These are phyloP conservation scores for Yamadazyma dushanensis DNA, from an alignment of 1,139 yeast species.

Conservation along the genomic window DNA sequence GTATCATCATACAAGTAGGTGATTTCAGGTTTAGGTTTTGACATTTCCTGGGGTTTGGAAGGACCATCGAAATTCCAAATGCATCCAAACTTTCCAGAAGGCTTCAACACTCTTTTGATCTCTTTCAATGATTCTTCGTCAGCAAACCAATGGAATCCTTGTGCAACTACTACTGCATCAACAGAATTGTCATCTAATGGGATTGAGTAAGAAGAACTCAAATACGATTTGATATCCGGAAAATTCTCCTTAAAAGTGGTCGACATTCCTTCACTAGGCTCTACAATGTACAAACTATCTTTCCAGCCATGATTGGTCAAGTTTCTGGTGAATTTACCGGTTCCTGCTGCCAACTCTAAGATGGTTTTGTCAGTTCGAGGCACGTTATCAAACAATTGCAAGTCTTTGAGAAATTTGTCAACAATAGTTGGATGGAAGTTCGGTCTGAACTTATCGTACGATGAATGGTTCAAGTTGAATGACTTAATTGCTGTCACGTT, in stretches of 20 bases:
- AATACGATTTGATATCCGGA: constrained; percentile 41
- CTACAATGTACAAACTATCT: constrained; percentile 46
- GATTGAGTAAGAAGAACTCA: constrained; percentile 50
- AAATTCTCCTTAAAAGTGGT: constrained; percentile 46
- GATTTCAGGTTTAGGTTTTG: constrained; percentile 9
- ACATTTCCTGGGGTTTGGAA: constrained; percentile 15
- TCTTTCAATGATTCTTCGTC: constrained; percentile 51
- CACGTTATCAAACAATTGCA: constrained; percentile 26
- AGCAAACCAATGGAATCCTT: constrained; percentile 71
- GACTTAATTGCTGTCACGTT: constrained; percentile 42
- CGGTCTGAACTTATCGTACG: constrained; percentile 60
- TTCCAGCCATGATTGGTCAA: constrained; percentile 44
- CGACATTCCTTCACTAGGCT: constrained; percentile 64
- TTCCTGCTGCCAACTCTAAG: constrained; percentile 64
- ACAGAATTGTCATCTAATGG: constrained; percentile 46
- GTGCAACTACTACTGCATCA: constrained; percentile 60
- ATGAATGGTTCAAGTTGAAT: constrained; percentile 53
- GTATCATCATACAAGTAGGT: constrained; percentile 15
- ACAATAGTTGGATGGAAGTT: constrained; percentile 51
- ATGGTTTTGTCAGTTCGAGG: constrained; percentile 28
- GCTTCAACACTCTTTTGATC: constrained; percentile 51
- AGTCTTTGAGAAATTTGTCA: constrained; percentile 40
- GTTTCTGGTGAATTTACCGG: constrained; percentile 62
- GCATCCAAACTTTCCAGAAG: constrained; percentile 49
- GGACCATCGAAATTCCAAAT: constrained; percentile 63